Percentiles rank a stretch among this genome's conserved stretches.
Conservation (phyloP, 2,329 filamentous ascomycete genomes). For the Cercospora beticola region DNA sequence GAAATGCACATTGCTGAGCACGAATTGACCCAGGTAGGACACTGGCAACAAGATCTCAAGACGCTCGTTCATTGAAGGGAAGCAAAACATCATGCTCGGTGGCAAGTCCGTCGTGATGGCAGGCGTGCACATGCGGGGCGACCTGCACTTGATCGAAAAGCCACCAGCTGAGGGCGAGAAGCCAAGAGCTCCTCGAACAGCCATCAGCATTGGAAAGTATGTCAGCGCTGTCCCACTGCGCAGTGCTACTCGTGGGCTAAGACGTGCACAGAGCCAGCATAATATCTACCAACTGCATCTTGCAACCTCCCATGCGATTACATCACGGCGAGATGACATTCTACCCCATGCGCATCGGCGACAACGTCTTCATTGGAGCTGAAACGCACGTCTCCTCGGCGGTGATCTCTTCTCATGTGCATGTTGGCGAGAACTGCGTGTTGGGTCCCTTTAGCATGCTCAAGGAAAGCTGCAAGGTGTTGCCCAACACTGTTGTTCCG, state of each 20-base stretch:
- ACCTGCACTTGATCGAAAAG: conserved; percentile 60
- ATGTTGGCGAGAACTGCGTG: conserved; percentile 74
- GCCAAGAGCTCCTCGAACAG: conserved; percentile 42
- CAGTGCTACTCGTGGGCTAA: background rate
- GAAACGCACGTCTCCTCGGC: conserved; percentile 76
- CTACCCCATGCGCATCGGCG: conserved; percentile 87
- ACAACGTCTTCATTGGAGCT: conserved; percentile 82
- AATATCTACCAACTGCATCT: conserved; percentile 71
- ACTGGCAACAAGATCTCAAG: conserved; percentile 98
- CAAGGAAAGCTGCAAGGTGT: conserved; percentile 86
- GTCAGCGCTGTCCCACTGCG: background rate
- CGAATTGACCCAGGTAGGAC: conserved; percentile 58
- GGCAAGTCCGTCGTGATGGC: conserved; percentile 93
- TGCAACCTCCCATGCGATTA: conserved; percentile 79
- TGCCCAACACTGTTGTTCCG: conserved; percentile 82
- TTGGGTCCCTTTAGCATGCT: conserved; percentile 86
- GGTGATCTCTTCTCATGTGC: conserved; percentile 78
- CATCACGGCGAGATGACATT: conserved; percentile 75
- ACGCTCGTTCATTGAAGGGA: conserved; percentile 86
- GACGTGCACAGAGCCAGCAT: conserved; percentile 70
- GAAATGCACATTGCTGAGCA: background rate
- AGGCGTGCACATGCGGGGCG: conserved; percentile 89
- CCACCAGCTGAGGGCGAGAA: conserved; percentile 34
- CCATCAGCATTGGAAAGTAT: conserved; percentile 74
- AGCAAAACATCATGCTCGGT: conserved; percentile 95